Percentiles rank a stretch among this genome's conserved stretches.
Conservation (phyloP, 768 basidiomycete genomes). For the Boletus barrowsii region DNA sequence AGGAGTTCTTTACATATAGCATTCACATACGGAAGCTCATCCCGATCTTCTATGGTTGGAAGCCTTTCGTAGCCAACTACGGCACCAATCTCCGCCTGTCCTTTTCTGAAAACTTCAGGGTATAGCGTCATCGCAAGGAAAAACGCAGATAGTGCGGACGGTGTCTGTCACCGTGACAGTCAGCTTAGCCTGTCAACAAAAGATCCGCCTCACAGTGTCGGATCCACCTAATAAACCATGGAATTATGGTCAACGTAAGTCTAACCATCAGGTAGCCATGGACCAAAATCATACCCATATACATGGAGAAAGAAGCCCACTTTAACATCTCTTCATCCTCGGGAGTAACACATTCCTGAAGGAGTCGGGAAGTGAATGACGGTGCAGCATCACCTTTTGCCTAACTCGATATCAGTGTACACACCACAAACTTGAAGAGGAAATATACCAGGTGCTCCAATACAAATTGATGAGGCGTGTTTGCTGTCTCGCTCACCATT, state of each 20-base stretch:
- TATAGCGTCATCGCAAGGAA: conserved; percentile 18
- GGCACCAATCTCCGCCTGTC: conserved; percentile 12
- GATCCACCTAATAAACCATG: conserved; percentile 22
- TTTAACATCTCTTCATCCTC: conserved; percentile 13
- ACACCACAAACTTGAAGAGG: neutral
- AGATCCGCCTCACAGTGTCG: conserved; percentile 20
- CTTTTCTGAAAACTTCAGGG: conserved; percentile 5
- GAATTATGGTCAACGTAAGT: neutral
- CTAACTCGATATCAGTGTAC: neutral
- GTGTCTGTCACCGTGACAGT: conserved; percentile 12
- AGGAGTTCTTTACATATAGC: conserved; percentile 17
- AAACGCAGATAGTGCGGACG: conserved; percentile 9
- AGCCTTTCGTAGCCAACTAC: conserved; percentile 11
- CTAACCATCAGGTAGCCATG: neutral
- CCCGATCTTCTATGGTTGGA: conserved; percentile 10
- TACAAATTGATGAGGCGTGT: conserved; percentile 5
- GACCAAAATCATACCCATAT: conserved; percentile 7
- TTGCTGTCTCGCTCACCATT: neutral
- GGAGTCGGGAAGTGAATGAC: conserved; percentile 11
- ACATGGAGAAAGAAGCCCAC: conserved; percentile 18
- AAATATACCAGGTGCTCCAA: conserved; percentile 14
- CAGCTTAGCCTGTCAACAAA: conserved; percentile 2
- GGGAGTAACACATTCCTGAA: conserved; percentile 5
- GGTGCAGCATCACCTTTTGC: conserved; percentile 7
- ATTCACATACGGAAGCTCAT: conserved; percentile 14